A percentile compares a stretch with the other conserved stretches of the same genome.
Evolutionary conservation across 1,284 basidiomycete genomes (phyloP).

Genomic region (Pseudozyma hubeiensis): DNA sequence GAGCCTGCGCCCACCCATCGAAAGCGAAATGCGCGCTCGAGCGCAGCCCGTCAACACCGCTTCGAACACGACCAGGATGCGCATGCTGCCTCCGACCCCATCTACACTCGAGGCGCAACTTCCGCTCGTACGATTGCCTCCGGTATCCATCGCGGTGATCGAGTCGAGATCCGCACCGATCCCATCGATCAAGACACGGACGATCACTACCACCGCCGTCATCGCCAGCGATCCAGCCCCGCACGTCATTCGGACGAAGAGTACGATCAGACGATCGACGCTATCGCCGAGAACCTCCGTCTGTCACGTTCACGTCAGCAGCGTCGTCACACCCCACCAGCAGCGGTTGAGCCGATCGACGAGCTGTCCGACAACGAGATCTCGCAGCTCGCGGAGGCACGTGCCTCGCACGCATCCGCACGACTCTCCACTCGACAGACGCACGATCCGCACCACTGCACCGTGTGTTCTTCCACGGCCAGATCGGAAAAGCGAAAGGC

Average conservation of each 20-base stretch:
- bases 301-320: slow-evolving; percentile 24
- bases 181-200: slow-evolving; percentile 23
- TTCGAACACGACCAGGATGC: slow-evolving; percentile 17
- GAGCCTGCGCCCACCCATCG: not conserved
- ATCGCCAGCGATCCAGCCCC: slow-evolving; percentile 10
- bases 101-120: slow-evolving; percentile 5
- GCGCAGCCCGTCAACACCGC: slow-evolving; percentile 4
- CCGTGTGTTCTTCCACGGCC: slow-evolving; percentile 24
- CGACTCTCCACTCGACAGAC: slow-evolving; percentile 5
- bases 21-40: slow-evolving; percentile 12
- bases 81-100: slow-evolving; percentile 40
- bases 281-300: slow-evolving; percentile 39
- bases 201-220: slow-evolving; percentile 18
- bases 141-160: not conserved
- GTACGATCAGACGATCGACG: slow-evolving; percentile 42
- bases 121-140: slow-evolving; percentile 2
- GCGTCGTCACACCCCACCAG: not conserved
- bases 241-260: slow-evolving; percentile 19
- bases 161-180: slow-evolving; percentile 26
- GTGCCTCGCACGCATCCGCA: slow-evolving; percentile 28
- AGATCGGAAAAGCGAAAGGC: slow-evolving; percentile 29
- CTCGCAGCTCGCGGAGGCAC: slow-evolving; percentile 40
- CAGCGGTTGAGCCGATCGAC: slow-evolving; percentile 2
- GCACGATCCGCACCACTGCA: slow-evolving; percentile 40
- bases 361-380: slow-evolving; percentile 40